Evolutionary conservation across 352 stramenopile species (phyloP).

Genomic region (Peronosclerospora sorghi): DNA sequence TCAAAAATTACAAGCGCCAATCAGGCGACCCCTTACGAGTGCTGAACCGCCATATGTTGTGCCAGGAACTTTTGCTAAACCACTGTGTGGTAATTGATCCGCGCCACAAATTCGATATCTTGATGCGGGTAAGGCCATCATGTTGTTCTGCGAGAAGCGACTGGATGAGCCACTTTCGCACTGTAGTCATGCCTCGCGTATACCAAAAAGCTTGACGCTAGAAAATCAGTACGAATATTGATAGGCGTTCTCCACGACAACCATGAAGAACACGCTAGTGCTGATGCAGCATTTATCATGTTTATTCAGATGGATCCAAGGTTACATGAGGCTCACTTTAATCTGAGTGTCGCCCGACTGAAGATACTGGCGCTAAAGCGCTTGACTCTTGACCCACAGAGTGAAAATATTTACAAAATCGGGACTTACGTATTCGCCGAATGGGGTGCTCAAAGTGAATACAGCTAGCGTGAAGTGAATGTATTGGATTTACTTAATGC

Average conservation of each 20-base stretch:
- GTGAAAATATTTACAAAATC: slow-evolving; percentile 43
- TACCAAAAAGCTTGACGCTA: slow-evolving; percentile 39
- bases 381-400: slow-evolving; percentile 26
- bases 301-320: slow-evolving; percentile 31
- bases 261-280: slow-evolving; percentile 26
- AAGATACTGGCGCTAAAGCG: slow-evolving; percentile 36
- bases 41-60: slow-evolving; percentile 25
- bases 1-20: slow-evolving; percentile 54
- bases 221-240: slow-evolving; percentile 48
- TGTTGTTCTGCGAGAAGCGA: slow-evolving; percentile 44
- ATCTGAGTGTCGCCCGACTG: slow-evolving; percentile 37
- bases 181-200: slow-evolving; percentile 38
- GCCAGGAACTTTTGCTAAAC: slow-evolving; percentile 52
- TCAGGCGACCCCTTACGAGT: slow-evolving; percentile 50
- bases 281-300: slow-evolving; percentile 37
- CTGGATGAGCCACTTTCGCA: slow-evolving; percentile 45
- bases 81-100: slow-evolving; percentile 57
- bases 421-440: slow-evolving; percentile 41
- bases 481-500: not conserved
- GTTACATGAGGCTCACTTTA: slow-evolving; percentile 59
- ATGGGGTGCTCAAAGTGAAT: slow-evolving; percentile 46
- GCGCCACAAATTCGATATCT: slow-evolving; percentile 26
- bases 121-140: slow-evolving; percentile 40
- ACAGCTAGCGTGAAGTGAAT: slow-evolving; percentile 28
- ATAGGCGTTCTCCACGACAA: slow-evolving; percentile 47